Conservation (phyloP, 768 basidiomycete genomes). For the Ramaria rubella region DNA sequence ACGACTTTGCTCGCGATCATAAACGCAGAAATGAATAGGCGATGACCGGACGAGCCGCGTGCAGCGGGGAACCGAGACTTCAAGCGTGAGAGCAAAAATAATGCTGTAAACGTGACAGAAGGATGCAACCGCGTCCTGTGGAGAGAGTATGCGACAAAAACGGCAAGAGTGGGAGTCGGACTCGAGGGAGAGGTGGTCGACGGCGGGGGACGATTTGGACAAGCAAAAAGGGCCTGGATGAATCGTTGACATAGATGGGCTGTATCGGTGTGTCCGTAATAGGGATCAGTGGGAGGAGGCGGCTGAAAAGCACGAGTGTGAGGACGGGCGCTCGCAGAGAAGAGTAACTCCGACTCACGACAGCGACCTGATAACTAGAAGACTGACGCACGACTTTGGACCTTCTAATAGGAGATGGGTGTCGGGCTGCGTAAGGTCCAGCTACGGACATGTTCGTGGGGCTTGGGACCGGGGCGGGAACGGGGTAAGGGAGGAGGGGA, state of each 20-base stretch:
- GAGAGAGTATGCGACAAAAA: constrained; percentile 83
- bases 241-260: constrained; percentile 70
- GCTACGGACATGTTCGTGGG: constrained; percentile 12
- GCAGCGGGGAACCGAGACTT: constrained; percentile 92
- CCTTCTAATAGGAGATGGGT: neutral
- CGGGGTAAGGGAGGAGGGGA: neutral
- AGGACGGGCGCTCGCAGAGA: neutral
- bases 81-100: constrained; percentile 73
- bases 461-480: neutral
- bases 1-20: constrained; percentile 93
- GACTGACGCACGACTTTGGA: neutral
- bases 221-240: constrained; percentile 79
- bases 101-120: constrained; percentile 59
- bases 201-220: constrained; percentile 70
- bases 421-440: constrained; percentile 6
- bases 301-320: neutral
- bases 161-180: constrained; percentile 56
- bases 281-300: constrained; percentile 36
- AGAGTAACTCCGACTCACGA: neutral
- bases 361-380: neutral
- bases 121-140: constrained; percentile 73
- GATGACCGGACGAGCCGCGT: constrained; percentile 82
- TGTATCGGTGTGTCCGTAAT: constrained; percentile 69
- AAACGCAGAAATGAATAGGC: constrained; percentile 85
- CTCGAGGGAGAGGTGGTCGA: constrained; percentile 32